Evolutionary conservation across 1,284 basidiomycete genomes (phyloP).

Genomic region (Lignosus rhinocerotis): DNA sequence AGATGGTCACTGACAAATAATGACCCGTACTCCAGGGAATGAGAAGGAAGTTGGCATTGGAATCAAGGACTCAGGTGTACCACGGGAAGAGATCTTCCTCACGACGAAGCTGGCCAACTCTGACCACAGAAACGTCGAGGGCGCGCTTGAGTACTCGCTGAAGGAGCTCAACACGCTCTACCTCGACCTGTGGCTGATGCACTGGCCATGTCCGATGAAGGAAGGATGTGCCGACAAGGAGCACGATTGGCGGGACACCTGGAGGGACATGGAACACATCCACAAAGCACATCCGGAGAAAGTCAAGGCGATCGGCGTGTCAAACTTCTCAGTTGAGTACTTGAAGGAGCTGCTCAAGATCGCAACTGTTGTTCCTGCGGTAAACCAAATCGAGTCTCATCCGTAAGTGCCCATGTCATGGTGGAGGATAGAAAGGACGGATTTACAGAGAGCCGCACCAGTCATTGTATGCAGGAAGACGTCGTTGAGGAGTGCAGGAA

Average conservation of each 20-base stretch:
- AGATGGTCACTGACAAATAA: background rate
- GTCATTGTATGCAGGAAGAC: constrained; percentile 64
- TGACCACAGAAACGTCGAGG: constrained; percentile 61
- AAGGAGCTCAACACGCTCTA: constrained; percentile 71
- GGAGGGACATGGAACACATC: constrained; percentile 76
- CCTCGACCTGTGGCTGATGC: constrained; percentile 83
- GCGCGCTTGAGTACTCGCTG: constrained; percentile 73
- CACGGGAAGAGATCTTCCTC: constrained; percentile 68
- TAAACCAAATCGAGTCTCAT: constrained; percentile 82
- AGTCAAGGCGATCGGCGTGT: constrained; percentile 76
- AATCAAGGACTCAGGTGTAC: constrained; percentile 72
- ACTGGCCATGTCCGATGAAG: constrained; percentile 73
- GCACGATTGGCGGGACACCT: constrained; percentile 72
- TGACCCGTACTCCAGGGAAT: constrained; percentile 41
- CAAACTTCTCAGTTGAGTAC: constrained; percentile 67
- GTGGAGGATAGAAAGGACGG: background rate
- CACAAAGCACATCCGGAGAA: constrained; percentile 66
- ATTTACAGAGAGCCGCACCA: constrained; percentile 22
- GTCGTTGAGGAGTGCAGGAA: constrained; percentile 59
- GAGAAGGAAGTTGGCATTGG: constrained; percentile 78
- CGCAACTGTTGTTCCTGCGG: constrained; percentile 71
- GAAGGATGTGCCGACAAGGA: constrained; percentile 51
- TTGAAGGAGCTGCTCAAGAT: constrained; percentile 59
- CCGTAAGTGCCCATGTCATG: constrained; percentile 45
- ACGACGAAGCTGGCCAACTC: constrained; percentile 80